phyloP scores from a whole-genome alignment of 352 stramenopile species.

The Pythium angustatum region DNA sequence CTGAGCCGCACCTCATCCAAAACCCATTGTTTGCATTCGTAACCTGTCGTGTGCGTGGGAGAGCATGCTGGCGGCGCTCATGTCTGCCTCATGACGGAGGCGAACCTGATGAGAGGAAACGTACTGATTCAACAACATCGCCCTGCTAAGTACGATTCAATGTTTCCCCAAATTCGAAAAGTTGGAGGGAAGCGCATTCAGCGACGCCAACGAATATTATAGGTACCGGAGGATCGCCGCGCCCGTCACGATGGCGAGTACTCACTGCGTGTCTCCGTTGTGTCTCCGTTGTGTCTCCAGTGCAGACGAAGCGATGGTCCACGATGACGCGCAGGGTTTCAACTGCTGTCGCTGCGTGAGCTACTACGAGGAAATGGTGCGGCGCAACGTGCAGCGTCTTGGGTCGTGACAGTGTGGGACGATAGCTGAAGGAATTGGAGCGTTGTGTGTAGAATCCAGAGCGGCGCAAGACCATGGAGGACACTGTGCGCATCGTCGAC shows the following conservation, averaged over 20 bases:
- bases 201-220: no score
- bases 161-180: constrained; percentile 5
- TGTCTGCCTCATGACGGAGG: no score
- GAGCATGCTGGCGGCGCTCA: no score
- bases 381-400: not conserved
- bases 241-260: no score
- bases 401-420: not conserved
- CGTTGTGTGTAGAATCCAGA: constrained; percentile 53
- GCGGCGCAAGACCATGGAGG: constrained; percentile 82
- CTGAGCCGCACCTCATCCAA: constrained; percentile 14
- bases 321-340: constrained; percentile 30
- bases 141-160: constrained; percentile 8
- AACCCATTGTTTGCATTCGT: no score
- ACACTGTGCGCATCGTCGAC: constrained; percentile 74
- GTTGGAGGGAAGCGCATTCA: constrained; percentile 6
- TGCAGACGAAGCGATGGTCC: not conserved
- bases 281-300: not conserved
- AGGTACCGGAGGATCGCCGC: no score
- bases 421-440: not conserved
- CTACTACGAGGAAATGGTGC: constrained; percentile 79
- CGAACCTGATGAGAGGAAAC: no score
- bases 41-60: no score
- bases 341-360: constrained; percentile 69
- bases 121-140: constrained; percentile 3
- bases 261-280: not conserved